Conservation (phyloP, 306 rosid species). For the Lagenaria siceraria region DNA sequence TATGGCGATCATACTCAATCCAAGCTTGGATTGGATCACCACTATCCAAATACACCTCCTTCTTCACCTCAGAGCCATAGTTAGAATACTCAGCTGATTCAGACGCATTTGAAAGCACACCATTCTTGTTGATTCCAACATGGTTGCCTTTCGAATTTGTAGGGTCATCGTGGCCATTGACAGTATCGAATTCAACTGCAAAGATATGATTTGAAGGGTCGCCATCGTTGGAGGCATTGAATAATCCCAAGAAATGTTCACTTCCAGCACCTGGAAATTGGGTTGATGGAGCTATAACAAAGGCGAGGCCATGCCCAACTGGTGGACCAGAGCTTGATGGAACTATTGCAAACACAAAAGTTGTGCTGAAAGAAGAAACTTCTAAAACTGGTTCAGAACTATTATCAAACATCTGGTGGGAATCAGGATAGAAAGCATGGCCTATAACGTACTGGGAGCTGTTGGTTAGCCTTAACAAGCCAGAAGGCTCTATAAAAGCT, state of each 20-base stretch:
- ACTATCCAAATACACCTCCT: conserved; percentile 26
- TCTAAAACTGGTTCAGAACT: conserved; percentile 1
- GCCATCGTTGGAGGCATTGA: conserved; percentile 19
- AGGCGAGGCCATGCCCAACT: conserved; percentile 59
- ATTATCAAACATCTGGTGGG: conserved; percentile 16
- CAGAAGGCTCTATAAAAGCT: conserved; percentile 23
- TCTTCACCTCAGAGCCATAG: neutral
- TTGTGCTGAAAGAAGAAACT: conserved; percentile 41
- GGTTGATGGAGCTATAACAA: conserved; percentile 41
- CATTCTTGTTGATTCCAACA: conserved; percentile 44
- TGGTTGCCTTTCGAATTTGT: conserved; percentile 33
- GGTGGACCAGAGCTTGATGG: conserved; percentile 13
- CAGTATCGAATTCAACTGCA: conserved; percentile 59
- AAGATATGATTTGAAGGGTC: conserved; percentile 23
- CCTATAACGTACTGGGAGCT: conserved; percentile 18
- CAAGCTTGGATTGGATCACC: conserved; percentile 42
- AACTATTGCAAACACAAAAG: conserved; percentile 51
- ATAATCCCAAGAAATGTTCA: conserved; percentile 45
- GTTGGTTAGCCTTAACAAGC: conserved; percentile 38
- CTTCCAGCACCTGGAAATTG: conserved; percentile 22
- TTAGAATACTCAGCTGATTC: conserved; percentile 23
- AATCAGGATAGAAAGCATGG: conserved; percentile 27
- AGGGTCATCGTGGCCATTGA: conserved; percentile 19
- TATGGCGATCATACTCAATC: conserved; percentile 47
- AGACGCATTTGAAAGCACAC: neutral